Evolutionary conservation across 2,329 filamentous ascomycete species (phyloP).

Genomic region (Fusarium haematococcum): DNA sequence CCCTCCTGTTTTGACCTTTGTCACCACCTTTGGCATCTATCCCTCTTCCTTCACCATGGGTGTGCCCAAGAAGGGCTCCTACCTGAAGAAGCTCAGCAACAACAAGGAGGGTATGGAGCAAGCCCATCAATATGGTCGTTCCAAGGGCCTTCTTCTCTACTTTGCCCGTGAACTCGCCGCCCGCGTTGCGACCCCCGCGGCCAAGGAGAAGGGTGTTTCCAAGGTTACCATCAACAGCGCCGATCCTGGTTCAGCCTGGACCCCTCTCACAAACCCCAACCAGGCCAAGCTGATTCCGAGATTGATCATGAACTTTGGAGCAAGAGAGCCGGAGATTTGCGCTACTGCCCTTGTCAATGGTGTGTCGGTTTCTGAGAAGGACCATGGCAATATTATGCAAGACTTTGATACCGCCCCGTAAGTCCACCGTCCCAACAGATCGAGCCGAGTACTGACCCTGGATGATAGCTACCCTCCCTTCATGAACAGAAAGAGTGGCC

Average conservation of each 20-base stretch:
- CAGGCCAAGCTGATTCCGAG: conserved; percentile 51
- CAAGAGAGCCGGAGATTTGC: conserved; percentile 50
- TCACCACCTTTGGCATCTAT: conserved; percentile 54
- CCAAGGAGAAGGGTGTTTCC: conserved; percentile 28
- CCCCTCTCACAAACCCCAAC: conserved; percentile 51
- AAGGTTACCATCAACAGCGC: conserved; percentile 54
- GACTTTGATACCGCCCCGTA: conserved; percentile 51
- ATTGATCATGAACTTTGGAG: conserved; percentile 53
- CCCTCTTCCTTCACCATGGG: conserved; percentile 53
- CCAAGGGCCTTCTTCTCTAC: conserved; percentile 53
- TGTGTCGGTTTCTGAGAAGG: conserved; percentile 46
- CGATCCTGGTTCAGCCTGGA: conserved; percentile 54
- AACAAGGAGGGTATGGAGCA: conserved; percentile 52
- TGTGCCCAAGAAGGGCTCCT: conserved; percentile 48
- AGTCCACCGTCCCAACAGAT: conserved; percentile 22
- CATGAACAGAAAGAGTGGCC: conserved; percentile 46
- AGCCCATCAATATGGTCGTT: conserved; percentile 53
- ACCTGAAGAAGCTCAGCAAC: conserved; percentile 51
- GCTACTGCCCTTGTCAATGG: conserved; percentile 54
- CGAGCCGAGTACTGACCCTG: conserved; percentile 1
- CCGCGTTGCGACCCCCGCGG: conserved; percentile 37
- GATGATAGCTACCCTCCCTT: conserved; percentile 50
- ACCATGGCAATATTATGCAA: conserved; percentile 52
- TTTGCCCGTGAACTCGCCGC: conserved; percentile 52
- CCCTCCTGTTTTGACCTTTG: conserved; percentile 53